Percentiles rank a stretch among this genome's conserved stretches.
Evolutionary conservation across 139 green algal genomes (phyloP).

Genomic region (Closterium sp.): DNA sequence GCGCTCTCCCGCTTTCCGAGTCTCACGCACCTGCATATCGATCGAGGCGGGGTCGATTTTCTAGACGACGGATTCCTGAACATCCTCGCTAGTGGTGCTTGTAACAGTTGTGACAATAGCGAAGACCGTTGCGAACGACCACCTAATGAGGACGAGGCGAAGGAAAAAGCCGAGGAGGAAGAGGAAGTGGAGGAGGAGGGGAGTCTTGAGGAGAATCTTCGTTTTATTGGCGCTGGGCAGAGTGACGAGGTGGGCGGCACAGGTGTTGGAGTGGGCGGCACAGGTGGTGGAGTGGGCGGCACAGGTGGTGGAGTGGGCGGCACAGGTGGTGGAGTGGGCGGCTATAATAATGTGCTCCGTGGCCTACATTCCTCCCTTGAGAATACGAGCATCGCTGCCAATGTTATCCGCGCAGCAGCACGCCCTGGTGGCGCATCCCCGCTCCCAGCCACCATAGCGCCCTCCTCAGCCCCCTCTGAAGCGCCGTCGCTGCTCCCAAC

Average conservation of each 20-base stretch:
- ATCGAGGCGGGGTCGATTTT: not conserved
- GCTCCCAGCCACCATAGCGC: not conserved
- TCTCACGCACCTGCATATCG: not conserved
- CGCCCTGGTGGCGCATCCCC: not conserved
- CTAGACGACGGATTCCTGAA: not conserved
- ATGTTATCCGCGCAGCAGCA: not conserved
- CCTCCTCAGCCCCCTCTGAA: too few species aligned
- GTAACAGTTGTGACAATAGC: not conserved
- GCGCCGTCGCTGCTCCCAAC: too few species aligned
- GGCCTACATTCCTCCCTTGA: not conserved
- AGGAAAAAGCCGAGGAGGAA: not conserved
- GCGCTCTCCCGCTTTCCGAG: not conserved
- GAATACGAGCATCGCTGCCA: not conserved
- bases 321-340: too few species aligned
- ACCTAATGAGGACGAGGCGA: not conserved
- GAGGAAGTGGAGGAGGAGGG: not conserved
- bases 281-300: not conserved
- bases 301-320: too few species aligned
- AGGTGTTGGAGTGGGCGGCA: not conserved
- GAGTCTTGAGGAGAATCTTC: not conserved
- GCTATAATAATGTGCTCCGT: too few species aligned
- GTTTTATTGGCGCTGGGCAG: not conserved
- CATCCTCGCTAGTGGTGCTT: not conserved
- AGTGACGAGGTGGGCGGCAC: not conserved
- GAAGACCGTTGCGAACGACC: too few species aligned